Percentiles rank a stretch among this genome's conserved stretches.
These are phyloP conservation scores for Geranium brycei DNA, from an alignment of 345 rosid species.

Conservation along the genomic window DNA sequence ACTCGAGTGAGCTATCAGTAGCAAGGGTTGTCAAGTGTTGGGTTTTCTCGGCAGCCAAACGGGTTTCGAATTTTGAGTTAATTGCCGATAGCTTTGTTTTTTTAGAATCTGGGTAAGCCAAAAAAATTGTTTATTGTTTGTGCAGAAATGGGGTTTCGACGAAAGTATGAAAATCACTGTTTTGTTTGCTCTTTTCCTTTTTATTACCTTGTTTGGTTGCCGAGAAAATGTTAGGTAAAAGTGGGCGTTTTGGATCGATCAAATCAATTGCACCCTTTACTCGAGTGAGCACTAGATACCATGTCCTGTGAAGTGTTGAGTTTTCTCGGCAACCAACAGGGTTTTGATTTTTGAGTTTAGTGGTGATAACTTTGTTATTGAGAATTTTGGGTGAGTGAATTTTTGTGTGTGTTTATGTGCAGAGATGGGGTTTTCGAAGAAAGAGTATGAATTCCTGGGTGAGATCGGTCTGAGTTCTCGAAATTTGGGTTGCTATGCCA, in stretches of 20 bases:
- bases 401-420: background rate
- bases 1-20: too few relatives aligned
- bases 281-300: too few relatives aligned
- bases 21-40: background rate
- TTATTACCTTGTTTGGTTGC: too few relatives aligned
- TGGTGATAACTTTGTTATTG: too few relatives aligned
- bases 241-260: too few relatives aligned
- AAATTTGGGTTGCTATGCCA: conserved; percentile 57
- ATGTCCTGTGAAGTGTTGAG: background rate
- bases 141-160: conserved; percentile 52
- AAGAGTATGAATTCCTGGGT: conserved; percentile 56
- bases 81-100: too few relatives aligned
- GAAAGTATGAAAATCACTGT: conserved; percentile 26
- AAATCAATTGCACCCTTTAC: too few relatives aligned
- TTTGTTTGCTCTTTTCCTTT: too few relatives aligned
- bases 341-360: too few relatives aligned
- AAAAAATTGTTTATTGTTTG: background rate
- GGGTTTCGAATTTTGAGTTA: background rate
- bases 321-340: too few relatives aligned
- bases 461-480: conserved; percentile 63
- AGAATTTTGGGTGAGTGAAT: background rate
- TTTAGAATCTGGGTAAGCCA: background rate
- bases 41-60: background rate
- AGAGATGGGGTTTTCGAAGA: conserved; percentile 57
- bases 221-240: too few relatives aligned